Evolutionary conservation across 2,329 filamentous ascomycete species (phyloP).

Genomic region (Zymoseptoria brevis): DNA sequence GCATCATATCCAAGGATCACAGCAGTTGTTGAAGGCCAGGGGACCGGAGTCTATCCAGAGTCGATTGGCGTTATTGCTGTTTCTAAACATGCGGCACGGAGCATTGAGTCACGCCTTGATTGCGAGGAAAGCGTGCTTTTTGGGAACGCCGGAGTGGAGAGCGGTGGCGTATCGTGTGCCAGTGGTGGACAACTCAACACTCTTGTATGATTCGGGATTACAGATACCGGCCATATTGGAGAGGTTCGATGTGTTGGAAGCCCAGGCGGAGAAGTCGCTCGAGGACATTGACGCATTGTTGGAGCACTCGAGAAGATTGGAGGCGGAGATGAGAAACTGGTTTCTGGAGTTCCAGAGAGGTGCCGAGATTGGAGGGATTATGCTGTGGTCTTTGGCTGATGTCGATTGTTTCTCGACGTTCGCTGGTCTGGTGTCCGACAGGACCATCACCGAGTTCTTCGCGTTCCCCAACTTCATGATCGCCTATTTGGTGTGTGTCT

Average conservation of each 20-base stretch:
- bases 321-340: slow-evolving; percentile 19
- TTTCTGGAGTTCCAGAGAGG: slow-evolving; percentile 15
- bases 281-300: slow-evolving; percentile 16
- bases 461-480: slow-evolving; percentile 24
- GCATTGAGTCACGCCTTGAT: slow-evolving; percentile 22
- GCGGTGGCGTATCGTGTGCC: slow-evolving; percentile 19
- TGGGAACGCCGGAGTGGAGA: slow-evolving; percentile 24
- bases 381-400: slow-evolving; percentile 11
- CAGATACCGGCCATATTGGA: slow-evolving; percentile 24
- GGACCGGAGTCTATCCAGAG: slow-evolving; percentile 21
- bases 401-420: slow-evolving; percentile 24
- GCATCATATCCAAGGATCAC: slow-evolving; percentile 22
- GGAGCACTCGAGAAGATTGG: slow-evolving; percentile 14
- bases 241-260: slow-evolving; percentile 18
- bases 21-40: slow-evolving; percentile 23
- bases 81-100: slow-evolving; percentile 22
- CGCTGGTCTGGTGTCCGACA: slow-evolving; percentile 15
- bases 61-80: slow-evolving; percentile 22
- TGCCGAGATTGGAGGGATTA: neutral
- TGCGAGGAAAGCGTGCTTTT: slow-evolving; percentile 21
- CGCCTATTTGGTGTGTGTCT: slow-evolving; percentile 24
- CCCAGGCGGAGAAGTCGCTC: neutral
- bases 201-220: slow-evolving; percentile 25
- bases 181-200: slow-evolving; percentile 17
- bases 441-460: slow-evolving; percentile 21